Evolutionary conservation across 2,329 filamentous ascomycete species (phyloP), one percentile per base, ranked within the genome.

Genomic region (Scedosporium aurantiacum): DNA sequence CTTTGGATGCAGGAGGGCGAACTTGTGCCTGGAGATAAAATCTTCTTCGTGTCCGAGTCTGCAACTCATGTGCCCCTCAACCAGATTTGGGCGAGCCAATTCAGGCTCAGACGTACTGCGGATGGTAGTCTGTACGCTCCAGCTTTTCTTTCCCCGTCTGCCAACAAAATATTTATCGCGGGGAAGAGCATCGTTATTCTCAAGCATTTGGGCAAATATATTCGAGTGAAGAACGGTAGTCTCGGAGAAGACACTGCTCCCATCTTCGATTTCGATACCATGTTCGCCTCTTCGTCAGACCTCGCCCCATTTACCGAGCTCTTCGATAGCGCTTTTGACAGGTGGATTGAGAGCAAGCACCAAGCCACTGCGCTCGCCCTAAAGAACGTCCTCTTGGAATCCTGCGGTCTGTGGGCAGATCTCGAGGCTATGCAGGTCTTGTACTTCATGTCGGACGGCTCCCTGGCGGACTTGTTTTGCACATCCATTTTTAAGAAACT

Each of bases 181-280:
- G 93, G 93, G 0, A 97, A 97, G 73, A 95, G 88, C 67, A 86
- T 94, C 61, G 84, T 94, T 1, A 88, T 97, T 54, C 75, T 97
- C n/a, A 87, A 86, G 63, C 82, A 87, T 57, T 77, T 96, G 10
- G 83, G 85, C 47, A 78, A 80, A 61, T 78, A 81, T 63, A 67
- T 73, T 57, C 68, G 67, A 67, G 64, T 62, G 70, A 68, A 70
- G 61, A 62, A 72, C 63, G n/a, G 21, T 4, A 25, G 40, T 37
- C 37, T 37, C 4, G 25, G 45, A 10, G 45, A 43, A 37, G 28
- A 50, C 50, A 71, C 63, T 60, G 80, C 79, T 64, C 79, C 75
- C 40, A 73, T 66, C 14, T 71, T 90, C n/a, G 77, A 82, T 45
- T 85, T 85, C 63, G 76, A 81, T 1, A 72, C 76, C 1, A 79